Percentiles rank a stretch among this genome's conserved stretches.
These are phyloP conservation scores for Dentipellis fragilis DNA, from an alignment of 768 basidiomycete genomes.

Conservation along the genomic window DNA sequence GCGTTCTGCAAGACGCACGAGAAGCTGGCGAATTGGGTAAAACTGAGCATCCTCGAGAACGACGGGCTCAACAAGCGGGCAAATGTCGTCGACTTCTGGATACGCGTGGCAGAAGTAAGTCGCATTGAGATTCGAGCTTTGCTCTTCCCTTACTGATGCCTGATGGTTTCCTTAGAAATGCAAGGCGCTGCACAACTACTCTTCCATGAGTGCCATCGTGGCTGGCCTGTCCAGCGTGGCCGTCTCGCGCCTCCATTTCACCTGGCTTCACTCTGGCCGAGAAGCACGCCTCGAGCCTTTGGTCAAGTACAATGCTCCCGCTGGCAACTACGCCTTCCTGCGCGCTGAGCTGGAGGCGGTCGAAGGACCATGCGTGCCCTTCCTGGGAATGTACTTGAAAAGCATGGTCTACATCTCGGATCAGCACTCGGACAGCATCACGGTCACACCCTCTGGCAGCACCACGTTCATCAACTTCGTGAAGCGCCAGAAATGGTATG, in stretches of 20 bases:
- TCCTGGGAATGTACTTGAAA: constrained; percentile 52
- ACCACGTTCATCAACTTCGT: constrained; percentile 35
- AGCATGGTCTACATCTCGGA: constrained; percentile 49
- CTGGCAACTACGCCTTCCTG: constrained; percentile 46
- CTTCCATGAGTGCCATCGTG: constrained; percentile 58
- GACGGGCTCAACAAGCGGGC: constrained; percentile 44
- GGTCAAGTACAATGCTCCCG: constrained; percentile 47
- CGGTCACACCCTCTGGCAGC: constrained; percentile 9
- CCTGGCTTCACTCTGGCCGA: constrained; percentile 55
- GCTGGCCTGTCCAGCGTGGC: constrained; percentile 52
- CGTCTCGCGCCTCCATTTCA: constrained; percentile 45
- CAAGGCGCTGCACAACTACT: constrained; percentile 50
- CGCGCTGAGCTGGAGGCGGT: constrained; percentile 32
- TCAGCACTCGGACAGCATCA: constrained; percentile 31
- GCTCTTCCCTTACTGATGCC: not conserved
- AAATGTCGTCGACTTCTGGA: constrained; percentile 61
- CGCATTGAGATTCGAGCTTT: not conserved
- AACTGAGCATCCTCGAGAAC: constrained; percentile 44
- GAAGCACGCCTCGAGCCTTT: constrained; percentile 42
- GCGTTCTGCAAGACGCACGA: constrained; percentile 54
- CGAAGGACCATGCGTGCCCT: constrained; percentile 55
- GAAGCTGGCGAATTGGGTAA: constrained; percentile 58
- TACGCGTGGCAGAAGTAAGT: constrained; percentile 67
- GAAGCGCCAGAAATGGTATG: constrained; percentile 47
- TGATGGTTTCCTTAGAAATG: constrained; percentile 41